A percentile compares a stretch with the other conserved stretches of the same genome.
phyloP scores from a whole-genome alignment of 1,139 yeast species.

The Suhomyces bolitotheri region DNA sequence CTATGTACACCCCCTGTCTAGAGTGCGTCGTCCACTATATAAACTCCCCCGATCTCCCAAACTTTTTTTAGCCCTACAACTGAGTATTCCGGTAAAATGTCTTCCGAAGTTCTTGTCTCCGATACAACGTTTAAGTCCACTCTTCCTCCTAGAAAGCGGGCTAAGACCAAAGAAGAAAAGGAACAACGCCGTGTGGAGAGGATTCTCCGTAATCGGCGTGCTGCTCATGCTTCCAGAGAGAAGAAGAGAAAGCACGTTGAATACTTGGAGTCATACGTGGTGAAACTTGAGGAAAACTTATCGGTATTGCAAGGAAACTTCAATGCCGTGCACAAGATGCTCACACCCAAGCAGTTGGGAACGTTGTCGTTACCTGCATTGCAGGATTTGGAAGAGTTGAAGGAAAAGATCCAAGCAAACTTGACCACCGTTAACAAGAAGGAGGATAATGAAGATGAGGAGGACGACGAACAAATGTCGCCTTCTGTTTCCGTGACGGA shows the following conservation, averaged over 20 bases:
- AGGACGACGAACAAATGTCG: conserved; percentile 14
- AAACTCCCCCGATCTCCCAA: background rate
- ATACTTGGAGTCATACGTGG: conserved; percentile 68
- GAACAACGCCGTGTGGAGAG: conserved; percentile 94
- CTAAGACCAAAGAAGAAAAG: conserved; percentile 94
- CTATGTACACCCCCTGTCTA: conserved; percentile 1
- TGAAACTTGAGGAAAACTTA: conserved; percentile 46
- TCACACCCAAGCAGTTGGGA: conserved; percentile 18
- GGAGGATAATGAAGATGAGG: conserved; percentile 19
- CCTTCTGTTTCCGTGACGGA: conserved; percentile 5
- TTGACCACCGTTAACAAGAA: conserved; percentile 21
- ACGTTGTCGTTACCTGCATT: conserved; percentile 19
- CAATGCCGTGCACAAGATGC: conserved; percentile 17
- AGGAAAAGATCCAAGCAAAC: conserved; percentile 35
- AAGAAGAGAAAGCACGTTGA: conserved; percentile 93
- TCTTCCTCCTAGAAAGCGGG: conserved; percentile 93
- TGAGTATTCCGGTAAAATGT: conserved; percentile 9
- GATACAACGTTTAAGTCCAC: conserved; percentile 38
- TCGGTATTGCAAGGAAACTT: conserved; percentile 27
- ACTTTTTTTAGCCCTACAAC: background rate
- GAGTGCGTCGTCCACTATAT: conserved; percentile 3
- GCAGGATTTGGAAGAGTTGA: conserved; percentile 32
- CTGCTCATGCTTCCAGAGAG: conserved; percentile 97
- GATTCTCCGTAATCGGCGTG: conserved; percentile 88
- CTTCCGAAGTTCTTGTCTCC: conserved; percentile 12